These are phyloP conservation scores for Sporothrix sp. DNA, from an alignment of 2,329 filamentous ascomycete genomes.

Conservation along the genomic window DNA sequence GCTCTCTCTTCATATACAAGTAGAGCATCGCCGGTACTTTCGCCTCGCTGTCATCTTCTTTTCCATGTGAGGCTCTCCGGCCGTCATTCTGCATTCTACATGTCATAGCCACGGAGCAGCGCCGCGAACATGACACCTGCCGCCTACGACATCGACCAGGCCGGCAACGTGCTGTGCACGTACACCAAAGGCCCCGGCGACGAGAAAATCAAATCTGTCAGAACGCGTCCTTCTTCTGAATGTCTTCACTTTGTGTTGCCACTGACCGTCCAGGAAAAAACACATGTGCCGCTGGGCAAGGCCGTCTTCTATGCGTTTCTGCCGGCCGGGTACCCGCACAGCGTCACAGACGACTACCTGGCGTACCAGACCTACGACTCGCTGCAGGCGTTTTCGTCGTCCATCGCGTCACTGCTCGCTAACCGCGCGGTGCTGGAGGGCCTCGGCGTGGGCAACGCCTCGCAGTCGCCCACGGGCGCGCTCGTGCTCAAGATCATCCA, in stretches of 20 bases:
- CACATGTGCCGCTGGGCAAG: conserved; percentile 28
- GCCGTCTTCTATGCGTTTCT: conserved; percentile 62
- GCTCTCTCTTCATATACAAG: too few species aligned
- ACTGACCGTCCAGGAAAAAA: conserved; percentile 23
- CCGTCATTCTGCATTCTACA: not conserved
- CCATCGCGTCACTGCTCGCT: conserved; percentile 69
- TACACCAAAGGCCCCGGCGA: conserved; percentile 21
- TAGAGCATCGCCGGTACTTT: too few species aligned
- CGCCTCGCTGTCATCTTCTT: not conserved
- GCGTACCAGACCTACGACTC: conserved; percentile 64
- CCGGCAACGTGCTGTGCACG: conserved; percentile 29
- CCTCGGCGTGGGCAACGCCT: conserved; percentile 74
- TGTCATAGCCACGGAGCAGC: not conserved
- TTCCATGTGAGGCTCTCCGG: not conserved
- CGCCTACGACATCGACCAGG: conserved; percentile 29
- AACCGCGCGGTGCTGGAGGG: conserved; percentile 71
- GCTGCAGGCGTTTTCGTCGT: conserved; percentile 74
- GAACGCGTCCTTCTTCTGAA: too few species aligned
- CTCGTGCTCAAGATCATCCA: conserved; percentile 76
- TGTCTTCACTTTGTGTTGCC: too few species aligned
- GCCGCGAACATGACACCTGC: conserved; percentile 23
- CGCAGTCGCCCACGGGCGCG: conserved; percentile 68
- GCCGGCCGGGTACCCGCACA: conserved; percentile 79
- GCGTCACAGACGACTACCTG: conserved; percentile 75
- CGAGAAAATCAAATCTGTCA: conserved; percentile 19